These are phyloP conservation scores for Termitomyces sp. DNA, from an alignment of 768 basidiomycete genomes.

Conservation along the genomic window DNA sequence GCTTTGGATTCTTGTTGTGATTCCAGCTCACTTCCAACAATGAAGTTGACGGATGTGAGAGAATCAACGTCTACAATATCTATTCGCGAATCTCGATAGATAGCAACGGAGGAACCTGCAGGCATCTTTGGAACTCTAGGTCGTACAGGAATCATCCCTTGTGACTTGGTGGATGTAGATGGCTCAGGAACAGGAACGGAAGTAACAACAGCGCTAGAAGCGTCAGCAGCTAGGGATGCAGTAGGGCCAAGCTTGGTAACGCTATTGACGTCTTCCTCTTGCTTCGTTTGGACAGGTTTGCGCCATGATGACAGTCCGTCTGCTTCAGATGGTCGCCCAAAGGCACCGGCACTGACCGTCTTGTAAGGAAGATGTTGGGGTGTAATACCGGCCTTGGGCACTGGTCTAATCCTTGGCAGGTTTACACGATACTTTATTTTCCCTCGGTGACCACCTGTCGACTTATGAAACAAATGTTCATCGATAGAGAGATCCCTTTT, in stretches of 20 bases:
- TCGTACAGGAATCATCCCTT: constrained; percentile 27
- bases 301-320: constrained; percentile 41
- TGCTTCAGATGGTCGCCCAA: constrained; percentile 36
- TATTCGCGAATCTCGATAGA: constrained; percentile 61
- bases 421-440: constrained; percentile 35
- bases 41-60: constrained; percentile 60
- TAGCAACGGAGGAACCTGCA: constrained; percentile 64
- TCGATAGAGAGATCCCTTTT: constrained; percentile 58
- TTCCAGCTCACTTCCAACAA: constrained; percentile 72
- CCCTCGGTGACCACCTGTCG: constrained; percentile 27
- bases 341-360: constrained; percentile 26
- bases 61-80: constrained; percentile 42
- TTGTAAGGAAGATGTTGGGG: constrained; percentile 16
- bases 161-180: constrained; percentile 23
- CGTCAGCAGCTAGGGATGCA: constrained; percentile 51
- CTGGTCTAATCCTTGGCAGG: constrained; percentile 30
- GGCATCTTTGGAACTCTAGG: constrained; percentile 64
- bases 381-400: constrained; percentile 26
- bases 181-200: constrained; percentile 25
- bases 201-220: constrained; percentile 22
- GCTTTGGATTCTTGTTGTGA: constrained; percentile 17
- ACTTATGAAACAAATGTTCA: constrained; percentile 55
- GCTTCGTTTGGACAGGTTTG: constrained; percentile 22
- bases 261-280: constrained; percentile 15
- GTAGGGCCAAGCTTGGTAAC: constrained; percentile 28